Base-by-base conservation (phyloP, 352 stramenopile species). In the Pythium myriotylum region DNA sequence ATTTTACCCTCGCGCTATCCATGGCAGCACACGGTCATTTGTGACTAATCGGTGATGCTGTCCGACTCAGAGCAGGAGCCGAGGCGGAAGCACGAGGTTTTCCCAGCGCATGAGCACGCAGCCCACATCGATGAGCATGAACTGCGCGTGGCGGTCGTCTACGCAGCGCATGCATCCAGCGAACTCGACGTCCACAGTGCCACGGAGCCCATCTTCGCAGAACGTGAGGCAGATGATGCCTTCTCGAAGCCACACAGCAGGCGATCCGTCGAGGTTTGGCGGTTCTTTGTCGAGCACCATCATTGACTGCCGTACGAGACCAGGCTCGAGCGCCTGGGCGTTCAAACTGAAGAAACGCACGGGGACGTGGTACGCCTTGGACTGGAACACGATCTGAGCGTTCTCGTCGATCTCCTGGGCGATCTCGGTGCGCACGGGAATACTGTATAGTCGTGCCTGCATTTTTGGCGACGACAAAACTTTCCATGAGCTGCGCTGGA, bases 91-190 rank as follows among this genome's bases (percentile, higher is more conserved):
- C 23, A 81, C 72, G 10, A 81, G 45, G 39, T 83, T 71, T 55
- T 86, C 76, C 76, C 76, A 86, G 12, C 76, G 74, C 19, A 80
- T 63, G 48, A 76, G 72, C 41, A 86, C 77, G 43, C 70, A 65
- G 8, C 74, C 68, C 60, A 71, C 76, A 19, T 86, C 62, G 10
- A 86, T 67, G n/a, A 86, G 64, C 24, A 78, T 69, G 19, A 69
- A 73, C 50, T 74, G 68, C 29, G 76, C 72, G 39, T 81, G 72
- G 41, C 72, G 50, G 48, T 76, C 64, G 54, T 59, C 79, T 23
- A 75, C 57, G 24, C 69, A 77, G 3, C 53, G 26, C 48, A 65
- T 59, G 49, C 53, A 65, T 3, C 58, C 58, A 4, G 40, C 23
- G 35, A 53, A 59, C 33, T 59, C 49, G 19, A 65, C 24, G 20